Base-by-base conservation (phyloP, 2,329 filamentous ascomycete genomes). In the Fusarium metavorans region DNA sequence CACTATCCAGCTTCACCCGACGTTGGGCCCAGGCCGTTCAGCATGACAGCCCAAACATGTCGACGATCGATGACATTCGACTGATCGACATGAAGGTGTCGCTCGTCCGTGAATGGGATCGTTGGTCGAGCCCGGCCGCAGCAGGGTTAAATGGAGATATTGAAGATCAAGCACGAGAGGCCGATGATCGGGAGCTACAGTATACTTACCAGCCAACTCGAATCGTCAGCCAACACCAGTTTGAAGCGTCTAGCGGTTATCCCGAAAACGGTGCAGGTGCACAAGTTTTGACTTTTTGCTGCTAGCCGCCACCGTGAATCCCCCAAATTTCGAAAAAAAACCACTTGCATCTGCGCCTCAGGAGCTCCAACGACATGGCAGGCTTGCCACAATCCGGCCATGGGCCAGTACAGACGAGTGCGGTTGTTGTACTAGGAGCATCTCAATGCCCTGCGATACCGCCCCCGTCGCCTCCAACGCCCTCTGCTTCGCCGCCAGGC, bases 381-480 rank as follows among this genome's bases (percentile, higher is more conserved):
- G 68, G 61, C 43, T 48, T 73, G 32, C 41, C 74, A 23, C 74
- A 77, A 54, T 43, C 73, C 61, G 80, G 84, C 66, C 82, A 84
- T 65, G 82, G 82, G n/a, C 85, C 84, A 5, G 85, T 88, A 25
- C 87, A 88, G 77, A 88, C 85, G 69, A 88, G 86, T 75, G 85
- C 87, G 32, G 86, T 88, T 27, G 86, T 87, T 45, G 80, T 88
- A 11, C 82, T 88, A 27, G 82, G 84, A 20, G 77, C 78, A 27
- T 78, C 80, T n/a, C 80, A 83, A 37, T 81, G 81, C 52, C 77
- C 82, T 43, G 82, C 83, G 1, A 79, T 84, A 2, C 85, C 86
- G 4, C 86, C 87, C n/a, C 87, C 85, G 0, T 88, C 87, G 5
- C 87, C 87, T 6, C 87, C 87, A 2, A 88, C 87, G 13, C 87